Evolutionary conservation across 805 yeast genomes (phyloP), one percentile per base, ranked within the genome.

Genomic region (Komagataella mondaviorum): DNA sequence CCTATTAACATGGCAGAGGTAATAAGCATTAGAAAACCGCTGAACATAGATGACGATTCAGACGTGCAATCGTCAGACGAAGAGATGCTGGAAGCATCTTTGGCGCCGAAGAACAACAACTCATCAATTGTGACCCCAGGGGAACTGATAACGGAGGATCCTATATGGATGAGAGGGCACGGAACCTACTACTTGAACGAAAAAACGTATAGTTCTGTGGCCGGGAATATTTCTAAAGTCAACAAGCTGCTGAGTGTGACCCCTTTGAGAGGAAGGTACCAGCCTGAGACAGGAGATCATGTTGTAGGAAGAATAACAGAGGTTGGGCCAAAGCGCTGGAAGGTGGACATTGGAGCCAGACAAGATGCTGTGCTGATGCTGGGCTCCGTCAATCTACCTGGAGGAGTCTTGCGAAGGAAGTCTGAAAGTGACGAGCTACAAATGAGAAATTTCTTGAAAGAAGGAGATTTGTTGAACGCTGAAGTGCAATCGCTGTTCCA

Each of bases 151-250:
- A 93, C 98, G 0, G 93, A 87, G 58, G 98, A 93, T 61, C 87
- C 96, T 6, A 76, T 83, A 2, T 93, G 98, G 97, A 93, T 93
- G 99, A 79, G 95, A 62, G 99, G 99, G 30, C 99, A 91, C 62
- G 99, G 99, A 5, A 93, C 98, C 0, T 93, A 88, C 64, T 79
- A 83, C 57, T 68, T 85, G 45, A 81, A 80, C 39, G 84, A 83
- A 56, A 71, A 76, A 58, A 88, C 96, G 0, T 88, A 78, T 64
- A 84, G 96, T 2, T 84, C 97, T 0, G 96, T 91, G 6, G 96
- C 96, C 0, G 99, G 99, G 4, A 81, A 82, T 8, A 83, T 93
- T 4, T 77, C 86, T 1, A 75, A 91, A 55, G 96, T 90, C 51
- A 93, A 93, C 65, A 80, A 90, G 59, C 72, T 93, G 53, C 72